Conservation (phyloP, 2,329 filamentous ascomycete genomes). For the Ascochyta lentis region DNA sequence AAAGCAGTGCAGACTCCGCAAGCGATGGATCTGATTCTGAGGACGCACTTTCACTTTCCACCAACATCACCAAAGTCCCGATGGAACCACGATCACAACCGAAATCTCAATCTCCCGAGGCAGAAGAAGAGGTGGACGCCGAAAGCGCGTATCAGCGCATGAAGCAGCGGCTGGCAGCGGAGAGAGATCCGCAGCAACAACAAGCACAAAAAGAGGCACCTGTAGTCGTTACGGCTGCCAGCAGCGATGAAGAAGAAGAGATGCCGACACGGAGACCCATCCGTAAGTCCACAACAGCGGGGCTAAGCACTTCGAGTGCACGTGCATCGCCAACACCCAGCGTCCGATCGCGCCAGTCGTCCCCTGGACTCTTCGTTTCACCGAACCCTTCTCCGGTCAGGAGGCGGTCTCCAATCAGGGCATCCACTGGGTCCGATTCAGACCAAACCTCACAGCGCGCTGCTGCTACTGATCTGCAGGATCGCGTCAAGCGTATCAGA, state of each 20-base stretch:
- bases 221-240: constrained; percentile 17
- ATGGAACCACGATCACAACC: not conserved
- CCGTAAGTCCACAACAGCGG: constrained; percentile 21
- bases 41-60: constrained; percentile 35
- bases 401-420: constrained; percentile 34
- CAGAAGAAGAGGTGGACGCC: constrained; percentile 37
- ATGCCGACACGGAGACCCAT: constrained; percentile 32
- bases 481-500: constrained; percentile 75
- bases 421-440: constrained; percentile 51
- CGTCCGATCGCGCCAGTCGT: constrained; percentile 46
- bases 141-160: constrained; percentile 57
- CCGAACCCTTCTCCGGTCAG: constrained; percentile 50
- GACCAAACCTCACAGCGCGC: constrained; percentile 51
- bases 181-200: constrained; percentile 20
- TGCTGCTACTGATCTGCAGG: constrained; percentile 69
- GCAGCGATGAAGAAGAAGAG: constrained; percentile 40
- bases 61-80: constrained; percentile 31
- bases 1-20: constrained; percentile 52
- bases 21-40: constrained; percentile 34
- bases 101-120: constrained; percentile 17
- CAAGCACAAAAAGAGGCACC: constrained; percentile 14
- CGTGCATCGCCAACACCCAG: constrained; percentile 25
- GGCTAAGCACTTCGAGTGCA: constrained; percentile 22
- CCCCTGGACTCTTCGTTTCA: constrained; percentile 65
- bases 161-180: constrained; percentile 53